Evolutionary conservation across 2,329 filamentous ascomycete species (phyloP), one percentile per base, ranked within the genome.

Genomic region (Phoma sp.): DNA sequence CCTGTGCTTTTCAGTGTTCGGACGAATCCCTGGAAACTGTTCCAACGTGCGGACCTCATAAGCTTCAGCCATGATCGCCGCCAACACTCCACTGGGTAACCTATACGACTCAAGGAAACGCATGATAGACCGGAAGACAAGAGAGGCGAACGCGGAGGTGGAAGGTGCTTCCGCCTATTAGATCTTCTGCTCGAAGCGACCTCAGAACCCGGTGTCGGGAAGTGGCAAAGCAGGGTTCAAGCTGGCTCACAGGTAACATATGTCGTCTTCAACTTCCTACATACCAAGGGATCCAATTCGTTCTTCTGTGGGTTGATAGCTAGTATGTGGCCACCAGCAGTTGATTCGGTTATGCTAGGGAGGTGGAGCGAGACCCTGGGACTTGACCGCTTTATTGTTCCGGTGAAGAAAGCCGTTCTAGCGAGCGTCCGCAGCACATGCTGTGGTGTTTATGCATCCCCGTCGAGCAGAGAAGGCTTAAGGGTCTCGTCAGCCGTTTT

Each of bases 201-300:
- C 33, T 25, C 43, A 46, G 46, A 46, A 41, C 46, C 43, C 36
- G 12, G 43, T 43, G 13, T 31, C 39, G 40, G 19, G 27, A n/a
- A 32, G 24, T 32, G 37, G 41, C 22, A 17, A 33, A 38, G 36
- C 46, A 46, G 47, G 46, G 46, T 51, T 50, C 41, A 51, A 31
- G 41, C 36, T 55, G 32, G 52, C 32, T 12, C 19, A 47, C 44
- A 47, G 32, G 41, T 51, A 29, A 25, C 52, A 46, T 25, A 29
- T 22, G 25, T 33, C 33, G 32, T 32, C 33, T 39, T 22, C 27
- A 43, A 22, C n/a, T 37, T 51, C 43, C 46, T 37, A 51, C 47
- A 43, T 10, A 31, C 51, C 52, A 55, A 46, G 46, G 46, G 46
- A 33, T 22, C 24, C 24, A 39, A 36, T 43, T 43, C n/a, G 36